phyloP scores from a whole-genome alignment of 1,284 basidiomycete genomes.

The Puccinia polysora region DNA sequence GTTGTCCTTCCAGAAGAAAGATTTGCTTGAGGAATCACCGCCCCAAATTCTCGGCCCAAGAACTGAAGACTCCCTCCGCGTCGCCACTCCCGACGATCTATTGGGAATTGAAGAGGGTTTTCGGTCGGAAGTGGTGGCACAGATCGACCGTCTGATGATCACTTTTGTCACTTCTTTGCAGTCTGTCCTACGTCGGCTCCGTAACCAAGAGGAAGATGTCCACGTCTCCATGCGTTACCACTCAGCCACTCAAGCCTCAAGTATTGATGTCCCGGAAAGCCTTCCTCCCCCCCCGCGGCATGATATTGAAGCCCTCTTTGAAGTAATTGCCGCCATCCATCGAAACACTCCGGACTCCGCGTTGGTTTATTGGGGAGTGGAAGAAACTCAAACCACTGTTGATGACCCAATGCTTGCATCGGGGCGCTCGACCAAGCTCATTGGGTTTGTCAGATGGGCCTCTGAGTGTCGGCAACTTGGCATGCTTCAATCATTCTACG shows the following conservation, averaged over 20 bases:
- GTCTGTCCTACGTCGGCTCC: conserved; percentile 81
- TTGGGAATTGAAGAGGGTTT: conserved; percentile 63
- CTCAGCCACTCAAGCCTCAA: conserved; percentile 30
- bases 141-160: conserved; percentile 68
- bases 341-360: conserved; percentile 68
- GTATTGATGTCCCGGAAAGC: conserved; percentile 13
- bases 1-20: conserved; percentile 52
- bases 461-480: conserved; percentile 68
- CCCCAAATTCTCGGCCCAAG: conserved; percentile 48
- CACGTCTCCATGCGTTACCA: conserved; percentile 58
- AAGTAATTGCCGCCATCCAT: conserved; percentile 76
- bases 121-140: conserved; percentile 62
- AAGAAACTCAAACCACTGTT: conserved; percentile 52
- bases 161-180: conserved; percentile 72
- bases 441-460: conserved; percentile 78
- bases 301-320: conserved; percentile 77
- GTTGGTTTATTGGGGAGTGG: conserved; percentile 78
- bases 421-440: conserved; percentile 60
- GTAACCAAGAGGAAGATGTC: conserved; percentile 82
- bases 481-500: conserved; percentile 73
- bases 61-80: conserved; percentile 46
- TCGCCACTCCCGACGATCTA: conserved; percentile 34
- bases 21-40: conserved; percentile 45
- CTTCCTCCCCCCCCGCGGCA: conserved; percentile 61
- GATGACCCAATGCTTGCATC: conserved; percentile 44